A percentile compares a stretch with the other conserved stretches of the same genome.
phyloP scores from a whole-genome alignment of 2,329 filamentous ascomycete genomes.

The Harringtonia lauricola region DNA sequence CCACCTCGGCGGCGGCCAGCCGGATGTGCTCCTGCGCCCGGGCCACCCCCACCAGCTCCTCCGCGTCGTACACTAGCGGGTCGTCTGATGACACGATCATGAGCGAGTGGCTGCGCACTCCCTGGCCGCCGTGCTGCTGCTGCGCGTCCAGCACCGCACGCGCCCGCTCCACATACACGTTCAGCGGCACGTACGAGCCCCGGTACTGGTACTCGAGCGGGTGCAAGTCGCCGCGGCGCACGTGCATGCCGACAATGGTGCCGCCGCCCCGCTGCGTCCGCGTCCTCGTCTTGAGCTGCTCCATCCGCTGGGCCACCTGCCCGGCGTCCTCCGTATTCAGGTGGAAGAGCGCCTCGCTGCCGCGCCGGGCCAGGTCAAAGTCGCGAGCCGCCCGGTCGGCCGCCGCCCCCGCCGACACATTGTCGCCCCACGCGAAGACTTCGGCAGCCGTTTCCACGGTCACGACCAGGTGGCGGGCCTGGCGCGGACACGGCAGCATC shows the following conservation, averaged over 20 bases:
- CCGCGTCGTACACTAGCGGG: slow-evolving; percentile 57
- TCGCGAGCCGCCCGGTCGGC: slow-evolving; percentile 41
- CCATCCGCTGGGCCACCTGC: slow-evolving; percentile 51
- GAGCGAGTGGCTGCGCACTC: slow-evolving; percentile 31
- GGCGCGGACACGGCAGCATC: slow-evolving; percentile 69
- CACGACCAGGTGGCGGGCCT: slow-evolving; percentile 63
- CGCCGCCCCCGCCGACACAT: slow-evolving; percentile 29
- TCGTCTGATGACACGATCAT: slow-evolving; percentile 70
- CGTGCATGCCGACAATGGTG: slow-evolving; percentile 58
- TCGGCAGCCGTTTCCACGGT: slow-evolving; percentile 56
- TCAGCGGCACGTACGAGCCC: slow-evolving; percentile 66
- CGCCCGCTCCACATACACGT: slow-evolving; percentile 53
- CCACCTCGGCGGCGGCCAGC: slow-evolving; percentile 49
- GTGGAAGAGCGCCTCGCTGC: slow-evolving; percentile 66
- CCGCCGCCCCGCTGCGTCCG: slow-evolving; percentile 30
- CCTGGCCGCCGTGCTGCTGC: slow-evolving; percentile 22
- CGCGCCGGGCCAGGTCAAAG: slow-evolving; percentile 55
- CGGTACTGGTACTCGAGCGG: slow-evolving; percentile 68
- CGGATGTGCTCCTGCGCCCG: slow-evolving; percentile 68
- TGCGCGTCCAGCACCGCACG: slow-evolving; percentile 39
- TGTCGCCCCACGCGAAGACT: slow-evolving; percentile 46
- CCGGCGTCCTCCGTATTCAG: slow-evolving; percentile 52
- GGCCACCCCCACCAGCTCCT: slow-evolving; percentile 44
- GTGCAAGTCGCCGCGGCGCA: slow-evolving; percentile 70
- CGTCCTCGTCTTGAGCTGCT: slow-evolving; percentile 39